Evolutionary conservation across 2,329 filamentous ascomycete species (phyloP).

Genomic region (Neopestalotiopsis clavispora): DNA sequence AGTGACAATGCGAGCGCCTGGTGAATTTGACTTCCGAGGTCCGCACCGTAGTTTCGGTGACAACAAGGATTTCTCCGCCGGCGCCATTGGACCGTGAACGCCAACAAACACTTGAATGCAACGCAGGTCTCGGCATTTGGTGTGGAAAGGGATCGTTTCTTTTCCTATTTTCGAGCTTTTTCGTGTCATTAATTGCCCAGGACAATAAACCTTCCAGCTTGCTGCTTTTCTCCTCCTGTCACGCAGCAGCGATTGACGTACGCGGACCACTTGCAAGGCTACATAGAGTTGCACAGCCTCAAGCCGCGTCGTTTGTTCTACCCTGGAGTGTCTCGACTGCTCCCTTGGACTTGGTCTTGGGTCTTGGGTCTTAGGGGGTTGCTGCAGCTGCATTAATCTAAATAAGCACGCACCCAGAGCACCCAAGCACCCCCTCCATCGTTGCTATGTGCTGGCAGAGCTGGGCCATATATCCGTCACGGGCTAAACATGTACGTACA

Average conservation of each 20-base stretch:
- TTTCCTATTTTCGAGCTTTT: neutral
- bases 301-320: slow-evolving; percentile 3
- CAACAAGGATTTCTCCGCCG: neutral
- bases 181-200: neutral
- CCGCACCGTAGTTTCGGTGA: neutral
- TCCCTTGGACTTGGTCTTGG: no score
- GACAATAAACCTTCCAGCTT: neutral
- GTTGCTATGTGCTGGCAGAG: neutral
- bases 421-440: neutral
- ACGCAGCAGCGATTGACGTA: neutral
- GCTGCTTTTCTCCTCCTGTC: neutral
- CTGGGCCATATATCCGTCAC: neutral
- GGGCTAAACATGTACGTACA: neutral
- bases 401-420: neutral
- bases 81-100: neutral
- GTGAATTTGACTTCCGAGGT: neutral
- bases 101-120: neutral
- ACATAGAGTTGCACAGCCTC: slow-evolving; percentile 7
- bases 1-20: neutral
- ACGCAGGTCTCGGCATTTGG: neutral
- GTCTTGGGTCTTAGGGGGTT: neutral
- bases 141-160: neutral
- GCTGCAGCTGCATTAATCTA: neutral
- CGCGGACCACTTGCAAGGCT: slow-evolving; percentile 1
- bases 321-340: neutral